A percentile compares a stretch with the other conserved stretches of the same genome.
Evolutionary conservation across 208 protist genomes (phyloP).

Genomic region (Polymyxa betae): DNA sequence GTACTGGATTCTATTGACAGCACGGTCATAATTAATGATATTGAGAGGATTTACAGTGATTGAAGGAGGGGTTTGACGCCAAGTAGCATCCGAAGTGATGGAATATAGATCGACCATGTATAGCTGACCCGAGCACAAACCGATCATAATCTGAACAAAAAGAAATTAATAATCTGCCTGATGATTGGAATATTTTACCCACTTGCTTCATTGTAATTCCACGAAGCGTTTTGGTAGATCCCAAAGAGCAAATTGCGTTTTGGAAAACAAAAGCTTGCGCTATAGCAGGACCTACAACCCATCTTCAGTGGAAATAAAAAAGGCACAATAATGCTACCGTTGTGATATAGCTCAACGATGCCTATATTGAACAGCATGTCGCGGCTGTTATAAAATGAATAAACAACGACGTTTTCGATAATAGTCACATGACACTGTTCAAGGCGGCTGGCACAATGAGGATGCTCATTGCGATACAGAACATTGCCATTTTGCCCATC

Average conservation of each 20-base stretch:
- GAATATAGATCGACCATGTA: not conserved
- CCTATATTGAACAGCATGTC: slow-evolving; percentile 14
- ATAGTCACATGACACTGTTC: not conserved
- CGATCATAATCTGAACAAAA: slow-evolving; percentile 34
- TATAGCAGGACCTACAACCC: not conserved
- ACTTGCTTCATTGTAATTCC: slow-evolving; percentile 14
- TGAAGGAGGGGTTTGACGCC: not conserved
- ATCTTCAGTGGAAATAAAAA: not conserved
- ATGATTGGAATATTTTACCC: not conserved
- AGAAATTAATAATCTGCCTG: not conserved
- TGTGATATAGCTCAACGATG: slow-evolving; percentile 10
- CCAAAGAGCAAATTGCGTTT: not conserved
- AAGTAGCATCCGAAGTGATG: not conserved
- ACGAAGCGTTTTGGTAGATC: not conserved
- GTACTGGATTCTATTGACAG: not conserved
- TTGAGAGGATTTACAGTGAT: not conserved
- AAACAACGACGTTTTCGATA: not conserved
- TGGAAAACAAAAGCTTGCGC: not conserved
- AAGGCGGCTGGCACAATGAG: not conserved
- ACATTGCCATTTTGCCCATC: not conserved
- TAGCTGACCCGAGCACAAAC: slow-evolving; percentile 3
- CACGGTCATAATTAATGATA: not conserved
- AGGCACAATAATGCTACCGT: not conserved
- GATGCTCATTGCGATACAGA: slow-evolving; percentile 31
- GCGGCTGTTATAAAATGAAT: slow-evolving; percentile 11